Percentiles rank a stretch among this genome's conserved stretches.
Evolutionary conservation across 495 filamentous ascomycete genomes (phyloP).

Genomic region (Aspergillus asperescens): DNA sequence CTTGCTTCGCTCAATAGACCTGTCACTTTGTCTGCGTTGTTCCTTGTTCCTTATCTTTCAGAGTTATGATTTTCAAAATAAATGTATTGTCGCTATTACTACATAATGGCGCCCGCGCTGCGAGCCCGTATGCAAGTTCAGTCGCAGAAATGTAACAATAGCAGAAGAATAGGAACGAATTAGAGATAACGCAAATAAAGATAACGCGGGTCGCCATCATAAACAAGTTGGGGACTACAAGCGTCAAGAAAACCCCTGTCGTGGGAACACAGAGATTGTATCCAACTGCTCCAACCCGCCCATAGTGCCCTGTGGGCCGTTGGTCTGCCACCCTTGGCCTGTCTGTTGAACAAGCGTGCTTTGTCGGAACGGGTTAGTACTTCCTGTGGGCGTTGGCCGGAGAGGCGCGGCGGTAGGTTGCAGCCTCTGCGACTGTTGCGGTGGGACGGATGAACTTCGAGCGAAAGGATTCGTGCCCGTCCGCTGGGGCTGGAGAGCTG

Average conservation of each 20-base stretch:
- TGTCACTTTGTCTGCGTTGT: constrained; percentile 4
- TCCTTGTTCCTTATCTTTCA: background rate
- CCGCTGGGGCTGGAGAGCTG: constrained; percentile 36
- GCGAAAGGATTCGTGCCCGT: constrained; percentile 52
- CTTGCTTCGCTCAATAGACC: constrained; percentile 8
- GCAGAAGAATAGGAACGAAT: background rate
- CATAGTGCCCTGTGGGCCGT: constrained; percentile 65
- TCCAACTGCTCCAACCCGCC: constrained; percentile 76
- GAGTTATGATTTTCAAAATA: background rate
- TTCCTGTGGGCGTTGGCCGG: constrained; percentile 70
- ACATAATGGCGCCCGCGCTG: constrained; percentile 3
- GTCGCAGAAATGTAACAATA: background rate
- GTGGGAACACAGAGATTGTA: constrained; percentile 80
- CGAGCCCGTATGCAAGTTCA: constrained; percentile 1
- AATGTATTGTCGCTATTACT: background rate
- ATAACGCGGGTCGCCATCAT: constrained; percentile 18
- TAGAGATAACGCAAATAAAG: background rate
- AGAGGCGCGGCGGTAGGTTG: constrained; percentile 45
- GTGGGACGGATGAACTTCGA: constrained; percentile 37
- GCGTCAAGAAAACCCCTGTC: constrained; percentile 47
- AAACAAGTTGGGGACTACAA: background rate
- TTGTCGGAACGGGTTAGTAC: constrained; percentile 92
- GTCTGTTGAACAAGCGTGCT: constrained; percentile 79
- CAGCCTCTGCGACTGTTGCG: constrained; percentile 29
- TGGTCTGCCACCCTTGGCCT: constrained; percentile 78